Evolutionary conservation across 495 filamentous ascomycete genomes (phyloP), one percentile per base, ranked within the genome.

Genomic region (Tuber indicum): DNA sequence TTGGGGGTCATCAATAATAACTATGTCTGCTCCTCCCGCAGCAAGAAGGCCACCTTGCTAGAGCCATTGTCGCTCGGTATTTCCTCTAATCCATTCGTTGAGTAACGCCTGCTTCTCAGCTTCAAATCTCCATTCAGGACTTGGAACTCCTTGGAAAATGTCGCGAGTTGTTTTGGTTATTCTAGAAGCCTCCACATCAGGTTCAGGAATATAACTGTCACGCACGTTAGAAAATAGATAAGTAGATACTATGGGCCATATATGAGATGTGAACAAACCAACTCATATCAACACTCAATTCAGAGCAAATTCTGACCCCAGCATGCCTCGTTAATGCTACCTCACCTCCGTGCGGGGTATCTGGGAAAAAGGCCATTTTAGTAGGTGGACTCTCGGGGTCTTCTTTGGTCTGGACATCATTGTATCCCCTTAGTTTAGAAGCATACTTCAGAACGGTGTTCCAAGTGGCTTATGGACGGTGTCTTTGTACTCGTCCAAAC

Each of bases 131-230:
- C 92, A 88, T 1, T 87, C 86, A 0, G 89, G 88, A 42, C n/a
- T n/a, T n/a, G 87, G 85, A 46, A 89, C 89, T 39, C 94, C 92
- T 86, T 97, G 93, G 5, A 97, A 89, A 80, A 96, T 96, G 83
- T 97, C 96, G 87, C 96, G 93, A 80, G 93, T 92, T 71, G 90
- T 94, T 84, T 97, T 97, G 75, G 93, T 96, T 76, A 93, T 91
- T 47, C 92, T 89, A 84, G 96, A 97, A 21, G 95, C 91, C 32
- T 91, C 92, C 0, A 93, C 92, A 46, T 91, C 90, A 26, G 93
- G 93, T 81, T 93, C 94, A 7, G 93, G 94, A 4, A 96, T 93
- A 81, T 89, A 90, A 88, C 88, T 90, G 73, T 45, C 72, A 47
- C 41, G 43, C 36, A 52, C 73, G 21, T 75, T 46, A 36, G 71